These are phyloP conservation scores for Omphalea diandra DNA, from an alignment of 441 rosid species.

Conservation along the genomic window DNA sequence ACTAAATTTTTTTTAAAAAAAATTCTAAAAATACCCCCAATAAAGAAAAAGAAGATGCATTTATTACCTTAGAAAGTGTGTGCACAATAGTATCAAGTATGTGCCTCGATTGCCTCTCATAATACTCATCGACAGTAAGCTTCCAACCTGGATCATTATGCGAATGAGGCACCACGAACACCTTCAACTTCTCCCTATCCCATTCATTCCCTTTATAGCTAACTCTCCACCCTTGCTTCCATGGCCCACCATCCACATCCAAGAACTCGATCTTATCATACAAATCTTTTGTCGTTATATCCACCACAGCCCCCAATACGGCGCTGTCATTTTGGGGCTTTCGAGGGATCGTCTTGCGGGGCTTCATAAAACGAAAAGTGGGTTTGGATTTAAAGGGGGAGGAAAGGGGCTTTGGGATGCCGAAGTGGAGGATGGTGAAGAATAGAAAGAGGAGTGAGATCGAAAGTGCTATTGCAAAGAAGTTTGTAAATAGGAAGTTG, in stretches of 20 bases:
- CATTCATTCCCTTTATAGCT: slow-evolving; percentile 21
- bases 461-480: no score
- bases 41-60: no score
- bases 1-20: no score
- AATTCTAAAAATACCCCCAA: no score
- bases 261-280: slow-evolving; percentile 87
- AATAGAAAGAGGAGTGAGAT: no score
- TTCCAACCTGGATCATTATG: slow-evolving; percentile 99
- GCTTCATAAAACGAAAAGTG: no score
- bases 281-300: slow-evolving; percentile 42
- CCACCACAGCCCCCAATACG: slow-evolving; percentile 24
- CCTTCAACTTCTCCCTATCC: background rate
- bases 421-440: no score
- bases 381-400: no score
- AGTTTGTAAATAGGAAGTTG: no score
- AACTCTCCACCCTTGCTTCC: slow-evolving; percentile 17
- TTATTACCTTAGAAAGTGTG: slow-evolving; percentile 71
- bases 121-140: slow-evolving; percentile 93
- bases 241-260: slow-evolving; percentile 86
- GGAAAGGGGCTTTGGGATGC: no score
- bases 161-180: slow-evolving; percentile 57
- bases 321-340: no score
- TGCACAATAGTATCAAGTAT: slow-evolving; percentile 88
- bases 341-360: no score
- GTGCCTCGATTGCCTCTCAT: slow-evolving; percentile 70